Conservation (phyloP, 2,329 filamentous ascomycete genomes). For the Aspergillus udagawae region DNA sequence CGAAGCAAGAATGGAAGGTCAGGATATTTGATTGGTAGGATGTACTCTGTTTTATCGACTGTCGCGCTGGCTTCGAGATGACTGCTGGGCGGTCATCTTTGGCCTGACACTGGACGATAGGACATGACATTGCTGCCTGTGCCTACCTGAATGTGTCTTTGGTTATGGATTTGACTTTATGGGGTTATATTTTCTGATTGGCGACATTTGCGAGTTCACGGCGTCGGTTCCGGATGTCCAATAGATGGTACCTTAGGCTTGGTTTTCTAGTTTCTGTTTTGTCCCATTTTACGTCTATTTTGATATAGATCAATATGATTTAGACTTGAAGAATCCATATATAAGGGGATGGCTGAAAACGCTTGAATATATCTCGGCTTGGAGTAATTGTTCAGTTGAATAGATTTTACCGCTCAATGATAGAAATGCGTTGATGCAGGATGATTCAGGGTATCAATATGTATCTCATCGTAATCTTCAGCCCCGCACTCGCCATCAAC, state of each 20-base stretch:
- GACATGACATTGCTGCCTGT: not conserved
- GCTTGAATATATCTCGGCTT: not conserved
- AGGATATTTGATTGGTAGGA: conserved; percentile 32
- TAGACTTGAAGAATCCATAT: not conserved
- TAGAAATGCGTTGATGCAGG: not conserved
- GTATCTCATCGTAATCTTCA: not conserved
- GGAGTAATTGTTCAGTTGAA: not conserved
- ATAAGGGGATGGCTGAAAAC: not conserved
- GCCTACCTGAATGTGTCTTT: not conserved
- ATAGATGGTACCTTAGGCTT: not conserved
- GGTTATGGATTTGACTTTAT: not conserved
- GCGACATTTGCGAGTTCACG: not conserved
- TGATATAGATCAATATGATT: not conserved
- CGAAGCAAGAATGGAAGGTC: conserved; percentile 45
- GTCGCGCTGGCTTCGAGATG: not conserved
- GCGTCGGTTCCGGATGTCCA: not conserved
- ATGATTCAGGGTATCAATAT: not conserved
- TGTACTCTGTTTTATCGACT: not conserved
- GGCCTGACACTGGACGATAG: not conserved
- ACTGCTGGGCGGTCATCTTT: not conserved
- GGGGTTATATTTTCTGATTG: not conserved
- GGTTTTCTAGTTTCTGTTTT: not conserved
- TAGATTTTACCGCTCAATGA: not conserved
- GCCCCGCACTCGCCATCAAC: not conserved
- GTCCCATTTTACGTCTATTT: not conserved